phyloP scores from a whole-genome alignment of 1,139 yeast species.

The Taiozyma sp. region DNA sequence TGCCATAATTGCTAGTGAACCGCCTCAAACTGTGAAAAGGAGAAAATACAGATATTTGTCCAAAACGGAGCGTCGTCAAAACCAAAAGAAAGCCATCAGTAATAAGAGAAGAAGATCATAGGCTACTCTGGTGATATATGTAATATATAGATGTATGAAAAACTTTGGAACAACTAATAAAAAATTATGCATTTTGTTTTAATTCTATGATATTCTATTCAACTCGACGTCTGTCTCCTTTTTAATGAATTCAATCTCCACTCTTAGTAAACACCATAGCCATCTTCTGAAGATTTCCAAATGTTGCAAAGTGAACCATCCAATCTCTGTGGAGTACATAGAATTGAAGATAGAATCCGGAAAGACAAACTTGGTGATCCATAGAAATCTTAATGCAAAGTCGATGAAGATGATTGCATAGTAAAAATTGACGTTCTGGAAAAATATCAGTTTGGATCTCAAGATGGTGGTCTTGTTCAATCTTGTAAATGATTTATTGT shows the following conservation, averaged over 20 bases:
- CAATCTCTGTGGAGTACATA: conserved; percentile 52
- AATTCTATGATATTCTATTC: background rate
- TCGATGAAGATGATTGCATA: conserved; percentile 54
- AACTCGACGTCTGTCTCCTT: conserved; percentile 17
- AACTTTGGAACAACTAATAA: background rate
- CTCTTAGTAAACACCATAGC: conserved; percentile 82
- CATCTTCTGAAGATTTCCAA: conserved; percentile 80
- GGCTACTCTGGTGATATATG: no score
- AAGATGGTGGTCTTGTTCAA: background rate
- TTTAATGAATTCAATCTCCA: conserved; percentile 62
- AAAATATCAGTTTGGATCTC: conserved; percentile 4
- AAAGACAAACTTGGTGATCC: conserved; percentile 52
- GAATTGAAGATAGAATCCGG: conserved; percentile 24
- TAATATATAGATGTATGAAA: no score
- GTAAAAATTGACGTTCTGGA: conserved; percentile 30
- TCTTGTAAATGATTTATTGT: conserved; percentile 17
- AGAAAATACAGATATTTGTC: conserved; percentile 86
- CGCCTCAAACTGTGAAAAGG: conserved; percentile 49
- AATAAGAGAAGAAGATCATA: conserved; percentile 29
- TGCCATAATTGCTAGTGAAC: conserved; percentile 46
- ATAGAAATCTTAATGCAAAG: conserved; percentile 62
- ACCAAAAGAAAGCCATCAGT: conserved; percentile 50
- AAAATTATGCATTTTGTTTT: background rate
- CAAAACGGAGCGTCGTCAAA: conserved; percentile 69
- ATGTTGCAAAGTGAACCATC: conserved; percentile 59